Evolutionary conservation across 2,329 filamentous ascomycete genomes (phyloP), one percentile per base, ranked within the genome.

Genomic region (Rhytidhysteron rufulum): DNA sequence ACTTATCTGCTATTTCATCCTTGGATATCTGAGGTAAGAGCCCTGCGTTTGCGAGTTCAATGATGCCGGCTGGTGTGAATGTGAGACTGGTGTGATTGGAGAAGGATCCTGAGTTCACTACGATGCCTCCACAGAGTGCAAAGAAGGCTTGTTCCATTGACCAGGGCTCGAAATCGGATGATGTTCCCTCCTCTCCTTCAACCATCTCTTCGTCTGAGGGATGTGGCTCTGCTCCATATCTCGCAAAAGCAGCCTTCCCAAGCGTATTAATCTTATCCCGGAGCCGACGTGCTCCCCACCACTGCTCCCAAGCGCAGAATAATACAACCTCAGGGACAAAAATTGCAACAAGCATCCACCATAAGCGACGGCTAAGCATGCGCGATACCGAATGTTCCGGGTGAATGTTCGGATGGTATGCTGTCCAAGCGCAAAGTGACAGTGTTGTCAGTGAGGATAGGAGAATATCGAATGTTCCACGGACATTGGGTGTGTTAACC

Each of bases 361-460:
- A 9, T 2, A 45, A 1, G 20, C 50, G 39, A n/a, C 47, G 41
- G 2, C 40, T 11, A 1, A 46, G 22, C 8, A 24, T 16, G 1
- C 30, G 21, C 31, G 41, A 43, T 10, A 30, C 7, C 2, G 22
- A 31, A 4, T 25, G 29, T 15, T 22, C 18, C 3, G 39, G 17
- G 10, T 34, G 36, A 3, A 59, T 36, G 35, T 59, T 57, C 4
- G 54, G 55, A 42, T 58, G 54, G 22, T 56, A 54, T 22, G 54
- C 48, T 9, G 49, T 54, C 51, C 52, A 59, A 1, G 53, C 52
- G 30, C 54, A 57, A 2, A 59, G 42, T 2, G 46, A 49, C 4
- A 57, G 38, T 4, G 55, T 58, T 2, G 50, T 52, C 4, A 55
- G 27, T 38, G 49, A 55, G 1, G 52, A 52, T 0, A 57, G 11